Percentiles rank a stretch among this genome's conserved stretches.
These are phyloP conservation scores for Arabidopsis arenosa DNA, from an alignment of 345 rosid genomes.

Conservation along the genomic window DNA sequence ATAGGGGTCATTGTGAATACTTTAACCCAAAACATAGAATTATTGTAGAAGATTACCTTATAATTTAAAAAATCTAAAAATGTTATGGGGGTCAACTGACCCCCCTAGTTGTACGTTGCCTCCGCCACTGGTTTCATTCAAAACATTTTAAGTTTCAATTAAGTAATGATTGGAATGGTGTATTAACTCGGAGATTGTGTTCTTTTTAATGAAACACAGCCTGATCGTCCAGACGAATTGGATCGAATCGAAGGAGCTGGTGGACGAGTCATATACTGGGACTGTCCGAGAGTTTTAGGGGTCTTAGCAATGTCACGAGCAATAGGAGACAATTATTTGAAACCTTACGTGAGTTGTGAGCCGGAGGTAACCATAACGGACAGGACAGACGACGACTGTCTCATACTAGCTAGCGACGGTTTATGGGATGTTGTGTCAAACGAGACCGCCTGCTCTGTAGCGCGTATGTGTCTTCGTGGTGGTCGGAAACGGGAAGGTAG, in stretches of 20 bases:
- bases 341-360: constrained; percentile 79
- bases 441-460: constrained; percentile 79
- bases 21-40: too few relatives aligned
- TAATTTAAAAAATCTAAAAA: too few relatives aligned
- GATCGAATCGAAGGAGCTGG: constrained; percentile 77
- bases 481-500: constrained; percentile 16
- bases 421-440: constrained; percentile 95
- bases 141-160: background rate
- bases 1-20: too few relatives aligned
- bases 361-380: constrained; percentile 75
- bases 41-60: too few relatives aligned
- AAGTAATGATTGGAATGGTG: background rate
- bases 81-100: too few relatives aligned
- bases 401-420: constrained; percentile 83
- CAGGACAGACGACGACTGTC: constrained; percentile 67
- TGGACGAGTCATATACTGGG: constrained; percentile 86
- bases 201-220: constrained; percentile 49
- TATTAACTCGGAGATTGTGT: background rate
- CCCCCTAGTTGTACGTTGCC: too few relatives aligned
- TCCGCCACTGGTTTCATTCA: too few relatives aligned
- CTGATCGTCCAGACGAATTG: constrained; percentile 87
- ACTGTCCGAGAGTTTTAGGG: constrained; percentile 77
- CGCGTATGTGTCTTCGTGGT: constrained; percentile 61
- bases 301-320: constrained; percentile 90
- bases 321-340: constrained; percentile 84